A percentile compares a stretch with the other conserved stretches of the same genome.
Evolutionary conservation across 352 stramenopile species (phyloP).

Genomic region (Pythium dissimile): DNA sequence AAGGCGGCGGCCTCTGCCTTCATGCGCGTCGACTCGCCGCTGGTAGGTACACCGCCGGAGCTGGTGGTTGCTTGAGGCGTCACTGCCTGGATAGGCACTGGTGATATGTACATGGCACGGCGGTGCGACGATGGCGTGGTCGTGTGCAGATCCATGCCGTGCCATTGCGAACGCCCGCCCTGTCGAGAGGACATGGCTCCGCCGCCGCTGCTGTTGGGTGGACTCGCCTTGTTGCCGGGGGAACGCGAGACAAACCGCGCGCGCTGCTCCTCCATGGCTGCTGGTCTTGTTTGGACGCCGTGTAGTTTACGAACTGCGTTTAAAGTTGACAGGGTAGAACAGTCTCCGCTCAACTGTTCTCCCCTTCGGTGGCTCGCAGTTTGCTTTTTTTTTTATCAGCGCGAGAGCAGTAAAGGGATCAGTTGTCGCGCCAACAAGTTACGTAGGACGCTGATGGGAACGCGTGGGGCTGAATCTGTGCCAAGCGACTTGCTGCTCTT

Average conservation of each 20-base stretch:
- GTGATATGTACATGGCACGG: slow-evolving; percentile 19
- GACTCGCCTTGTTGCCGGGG: not conserved
- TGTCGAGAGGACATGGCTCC: too few species aligned
- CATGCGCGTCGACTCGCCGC: not conserved
- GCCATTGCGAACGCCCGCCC: slow-evolving; percentile 18
- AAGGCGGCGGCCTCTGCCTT: slow-evolving; percentile 29
- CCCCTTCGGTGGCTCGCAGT: not conserved
- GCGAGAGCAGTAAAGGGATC: not conserved
- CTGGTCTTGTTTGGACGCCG: not conserved
- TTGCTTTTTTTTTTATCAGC: slow-evolving; percentile 1
- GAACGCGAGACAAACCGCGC: slow-evolving; percentile 13
- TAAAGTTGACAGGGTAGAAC: too few species aligned
- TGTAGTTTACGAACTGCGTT: too few species aligned
- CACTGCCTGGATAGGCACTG: not conserved
- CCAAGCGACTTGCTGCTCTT: too few species aligned
- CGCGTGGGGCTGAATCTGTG: too few species aligned
- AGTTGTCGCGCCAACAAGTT: too few species aligned
- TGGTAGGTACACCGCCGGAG: not conserved
- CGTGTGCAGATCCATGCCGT: slow-evolving; percentile 28
- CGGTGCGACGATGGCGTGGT: slow-evolving; percentile 15
- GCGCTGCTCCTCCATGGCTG: slow-evolving; percentile 9
- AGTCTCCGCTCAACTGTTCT: not conserved
- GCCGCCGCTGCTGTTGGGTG: not conserved
- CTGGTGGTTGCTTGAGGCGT: not conserved
- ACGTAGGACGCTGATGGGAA: too few species aligned